Conservation (phyloP, 2,329 filamentous ascomycete species). For the Leptodontidium sp. region DNA sequence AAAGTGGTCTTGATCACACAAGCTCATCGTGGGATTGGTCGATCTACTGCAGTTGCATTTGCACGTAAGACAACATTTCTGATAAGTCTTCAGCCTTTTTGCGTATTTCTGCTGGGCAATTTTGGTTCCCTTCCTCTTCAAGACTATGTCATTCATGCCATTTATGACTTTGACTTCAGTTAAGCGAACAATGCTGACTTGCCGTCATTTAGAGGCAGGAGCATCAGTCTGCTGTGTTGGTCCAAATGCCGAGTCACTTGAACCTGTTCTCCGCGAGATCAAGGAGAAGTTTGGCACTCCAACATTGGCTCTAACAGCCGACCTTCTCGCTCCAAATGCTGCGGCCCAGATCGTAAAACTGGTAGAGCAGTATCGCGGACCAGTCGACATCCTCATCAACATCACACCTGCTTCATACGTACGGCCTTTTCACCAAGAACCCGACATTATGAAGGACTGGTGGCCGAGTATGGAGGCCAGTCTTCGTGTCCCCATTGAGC, state of each 20-base stretch:
- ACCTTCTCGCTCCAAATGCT: conserved; percentile 30
- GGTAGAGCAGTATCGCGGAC: conserved; percentile 30
- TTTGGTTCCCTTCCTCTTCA: background rate
- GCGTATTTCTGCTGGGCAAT: background rate
- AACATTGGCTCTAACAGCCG: conserved; percentile 30
- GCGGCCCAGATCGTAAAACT: conserved; percentile 23
- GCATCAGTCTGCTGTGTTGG: conserved; percentile 42
- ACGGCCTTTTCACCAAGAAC: conserved; percentile 24
- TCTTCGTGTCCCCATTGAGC: conserved; percentile 26
- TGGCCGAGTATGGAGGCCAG: conserved; percentile 29
- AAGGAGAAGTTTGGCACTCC: conserved; percentile 35
- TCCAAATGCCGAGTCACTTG: conserved; percentile 31
- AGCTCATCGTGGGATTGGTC: conserved; percentile 49
- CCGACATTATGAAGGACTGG: conserved; percentile 32
- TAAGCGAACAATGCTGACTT: conserved; percentile 9
- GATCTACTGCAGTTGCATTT: conserved; percentile 48
- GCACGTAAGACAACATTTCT: conserved; percentile 33
- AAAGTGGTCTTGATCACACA: conserved; percentile 50
- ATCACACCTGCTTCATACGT: conserved; percentile 27
- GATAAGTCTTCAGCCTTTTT: background rate
- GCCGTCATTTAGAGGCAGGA: conserved; percentile 38
- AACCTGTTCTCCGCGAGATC: conserved; percentile 33
- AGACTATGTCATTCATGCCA: background rate
- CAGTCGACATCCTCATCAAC: conserved; percentile 37
- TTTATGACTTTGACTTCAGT: background rate